Evolutionary conservation across 805 yeast genomes (phyloP).

Genomic region (Candida sithepensis): DNA sequence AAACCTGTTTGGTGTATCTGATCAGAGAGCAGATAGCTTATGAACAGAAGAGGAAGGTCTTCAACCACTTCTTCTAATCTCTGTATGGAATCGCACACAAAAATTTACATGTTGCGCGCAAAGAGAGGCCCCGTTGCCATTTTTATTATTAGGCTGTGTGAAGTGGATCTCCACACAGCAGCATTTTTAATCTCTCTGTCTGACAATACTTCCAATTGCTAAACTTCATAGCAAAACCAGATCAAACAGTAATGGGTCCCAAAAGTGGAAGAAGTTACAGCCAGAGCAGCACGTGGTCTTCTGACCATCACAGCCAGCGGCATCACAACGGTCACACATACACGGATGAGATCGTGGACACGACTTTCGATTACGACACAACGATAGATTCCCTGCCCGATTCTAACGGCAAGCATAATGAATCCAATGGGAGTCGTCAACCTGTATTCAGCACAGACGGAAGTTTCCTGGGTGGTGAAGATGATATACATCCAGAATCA

Average conservation of each 20-base stretch:
- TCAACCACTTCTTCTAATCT: no score
- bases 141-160: no score
- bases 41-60: no score
- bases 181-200: no score
- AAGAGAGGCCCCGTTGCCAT: no score
- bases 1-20: no score
- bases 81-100: no score
- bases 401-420: constrained; percentile 6
- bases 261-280: neutral
- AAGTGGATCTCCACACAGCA: no score
- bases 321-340: constrained; percentile 2
- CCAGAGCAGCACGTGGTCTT: neutral
- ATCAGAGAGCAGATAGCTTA: no score
- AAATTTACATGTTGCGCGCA: no score
- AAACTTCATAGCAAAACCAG: no score
- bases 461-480: constrained; percentile 27
- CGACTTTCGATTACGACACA: constrained; percentile 20
- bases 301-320: neutral
- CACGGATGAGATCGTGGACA: constrained; percentile 24
- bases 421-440: neutral
- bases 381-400: constrained; percentile 7
- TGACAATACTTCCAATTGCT: no score
- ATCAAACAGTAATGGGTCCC: neutral
- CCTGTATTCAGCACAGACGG: neutral
- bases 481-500: neutral